Conservation (phyloP, 805 yeast species). For the Starmerella khaoyaiensis region DNA sequence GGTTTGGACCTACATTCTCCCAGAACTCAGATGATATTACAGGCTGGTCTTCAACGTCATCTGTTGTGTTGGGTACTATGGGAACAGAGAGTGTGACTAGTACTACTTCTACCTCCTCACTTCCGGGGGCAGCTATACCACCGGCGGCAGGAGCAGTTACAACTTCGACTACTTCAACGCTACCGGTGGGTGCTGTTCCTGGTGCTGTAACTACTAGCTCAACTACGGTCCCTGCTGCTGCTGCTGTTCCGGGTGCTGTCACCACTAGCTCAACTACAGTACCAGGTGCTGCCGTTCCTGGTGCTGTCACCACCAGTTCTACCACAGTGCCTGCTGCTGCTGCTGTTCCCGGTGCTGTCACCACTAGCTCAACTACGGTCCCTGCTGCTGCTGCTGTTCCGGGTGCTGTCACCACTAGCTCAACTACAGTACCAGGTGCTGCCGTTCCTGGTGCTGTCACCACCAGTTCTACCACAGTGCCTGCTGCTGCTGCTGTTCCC, state of each 20-base stretch:
- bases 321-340: constrained; percentile 7
- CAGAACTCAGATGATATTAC: constrained; percentile 10
- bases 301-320: constrained; percentile 1
- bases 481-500: not conserved
- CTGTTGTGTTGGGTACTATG: constrained; percentile 22
- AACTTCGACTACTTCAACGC: constrained; percentile 6
- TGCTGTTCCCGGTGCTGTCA: not conserved
- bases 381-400: constrained; percentile 3
- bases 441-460: not conserved
- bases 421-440: constrained; percentile 1
- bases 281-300: not conserved
- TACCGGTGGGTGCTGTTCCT: constrained; percentile 1
- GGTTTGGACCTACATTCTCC: constrained; percentile 11
- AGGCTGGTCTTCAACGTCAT: constrained; percentile 21
- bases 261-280: not conserved
- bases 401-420: not conserved
- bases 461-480: not conserved
- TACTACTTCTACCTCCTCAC: constrained; percentile 7
- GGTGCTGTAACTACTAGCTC: constrained; percentile 1
- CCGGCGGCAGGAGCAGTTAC: constrained; percentile 2
- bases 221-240: not conserved
- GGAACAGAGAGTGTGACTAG: not conserved
- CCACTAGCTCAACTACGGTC: constrained; percentile 8
- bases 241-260: not conserved
- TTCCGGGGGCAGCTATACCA: constrained; percentile 5